Evolutionary conservation across 768 basidiomycete species (phyloP), one percentile per base, ranked within the genome.

Genomic region (Harrya chromipes): DNA sequence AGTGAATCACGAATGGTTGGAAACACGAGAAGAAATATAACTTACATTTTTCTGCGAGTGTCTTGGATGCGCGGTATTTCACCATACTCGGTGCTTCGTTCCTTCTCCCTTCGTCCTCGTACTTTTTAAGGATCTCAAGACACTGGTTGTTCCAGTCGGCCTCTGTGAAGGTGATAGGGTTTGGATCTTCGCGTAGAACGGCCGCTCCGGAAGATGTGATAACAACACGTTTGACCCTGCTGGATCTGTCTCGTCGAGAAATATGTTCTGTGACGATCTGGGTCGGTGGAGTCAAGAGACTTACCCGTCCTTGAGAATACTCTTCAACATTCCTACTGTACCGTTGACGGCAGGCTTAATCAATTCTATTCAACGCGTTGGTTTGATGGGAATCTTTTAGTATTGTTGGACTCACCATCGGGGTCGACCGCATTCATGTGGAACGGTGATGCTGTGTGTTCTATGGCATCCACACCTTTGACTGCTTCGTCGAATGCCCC

Each of bases 401-500:
- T 17, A 6, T 14, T 1, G 19, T 40, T 13, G 6, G 21, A 38
- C 45, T 35, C 34, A 63, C 74, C 72, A 27, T 72, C 59, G 4
- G 77, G 77, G 34, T 81, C 74, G n/a, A 72, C 68, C 1, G 70
- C 73, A 1, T 74, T 67, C 21, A 71, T 52, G 46, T 76, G 69
- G 58, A 82, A 75, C 1, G 87, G 86, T 1, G 85, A 87, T 0
- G 85, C 85, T 4, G 75, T 81, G 58, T 89, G 88, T 33, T 72
- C 75, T 43, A 93, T 79, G 0, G 77, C 90, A 50, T 88, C 83
- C 8, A 91, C 81, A 1, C 77, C 87, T 63, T 83, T 79, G 50
- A 91, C 85, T 0, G 83, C 88, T 43, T 88, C 82, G 62, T 92
- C 87, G 53, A 90, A 94, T 1, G 84, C 86, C 7, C 79, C 80